Percentiles rank a stretch among this genome's conserved stretches.
Evolutionary conservation across 23 red algal genomes (phyloP).

Genomic region (Chondrus crispus): DNA sequence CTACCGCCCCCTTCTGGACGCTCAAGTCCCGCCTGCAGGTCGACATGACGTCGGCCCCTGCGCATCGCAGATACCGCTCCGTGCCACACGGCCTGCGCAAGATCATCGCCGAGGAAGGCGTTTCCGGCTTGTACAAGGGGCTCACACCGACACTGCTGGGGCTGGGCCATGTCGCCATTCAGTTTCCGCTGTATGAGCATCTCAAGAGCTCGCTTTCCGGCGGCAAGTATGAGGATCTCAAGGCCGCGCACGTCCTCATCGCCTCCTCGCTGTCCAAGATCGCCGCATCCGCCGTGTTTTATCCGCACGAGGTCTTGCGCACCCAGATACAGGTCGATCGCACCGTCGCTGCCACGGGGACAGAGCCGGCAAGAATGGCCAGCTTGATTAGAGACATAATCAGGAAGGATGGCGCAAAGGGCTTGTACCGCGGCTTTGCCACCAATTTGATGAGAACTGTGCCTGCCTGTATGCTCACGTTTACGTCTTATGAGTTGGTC

Average conservation of each 20-base stretch:
- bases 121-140: slow-evolving; percentile 82
- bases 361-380: slow-evolving; percentile 21
- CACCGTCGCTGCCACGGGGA: not conserved
- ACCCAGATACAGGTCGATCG: slow-evolving; percentile 77
- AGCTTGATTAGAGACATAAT: slow-evolving; percentile 64
- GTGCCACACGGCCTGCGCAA: slow-evolving; percentile 69
- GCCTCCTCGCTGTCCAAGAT: slow-evolving; percentile 84
- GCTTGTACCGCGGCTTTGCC: slow-evolving; percentile 86
- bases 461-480: slow-evolving; percentile 87
- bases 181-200: slow-evolving; percentile 94
- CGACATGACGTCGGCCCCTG: slow-evolving; percentile 37
- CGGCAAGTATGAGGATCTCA: slow-evolving; percentile 40
- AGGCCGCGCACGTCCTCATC: slow-evolving; percentile 65
- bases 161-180: slow-evolving; percentile 83
- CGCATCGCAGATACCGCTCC: slow-evolving; percentile 41
- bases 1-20: slow-evolving; percentile 90
- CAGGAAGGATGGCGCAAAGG: slow-evolving; percentile 53
- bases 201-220: slow-evolving; percentile 44
- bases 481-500: slow-evolving; percentile 85
- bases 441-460: slow-evolving; percentile 88
- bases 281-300: slow-evolving; percentile 75
- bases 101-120: slow-evolving; percentile 83
- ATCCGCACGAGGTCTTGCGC: slow-evolving; percentile 91
- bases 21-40: slow-evolving; percentile 88
- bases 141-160: slow-evolving; percentile 84